These are phyloP conservation scores for Phalaenopsis aphrodite DNA, from an alignment of 106 monocot species.

Conservation along the genomic window DNA sequence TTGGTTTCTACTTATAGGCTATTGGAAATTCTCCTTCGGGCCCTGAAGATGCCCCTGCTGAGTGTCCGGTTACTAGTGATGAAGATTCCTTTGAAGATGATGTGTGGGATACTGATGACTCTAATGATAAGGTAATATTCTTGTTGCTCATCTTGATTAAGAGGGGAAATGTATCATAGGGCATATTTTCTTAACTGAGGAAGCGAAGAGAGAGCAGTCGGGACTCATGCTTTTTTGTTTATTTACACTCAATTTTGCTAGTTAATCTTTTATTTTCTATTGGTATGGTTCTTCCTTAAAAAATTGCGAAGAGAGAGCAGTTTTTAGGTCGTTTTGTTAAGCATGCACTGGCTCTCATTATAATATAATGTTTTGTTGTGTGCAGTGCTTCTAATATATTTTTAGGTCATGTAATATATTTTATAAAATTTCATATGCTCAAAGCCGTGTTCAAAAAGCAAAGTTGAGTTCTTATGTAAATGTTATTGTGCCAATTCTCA, in stretches of 20 bases:
- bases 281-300: not conserved
- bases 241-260: not conserved
- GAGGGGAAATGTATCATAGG: not conserved
- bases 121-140: constrained; percentile 5
- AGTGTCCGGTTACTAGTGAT: not conserved
- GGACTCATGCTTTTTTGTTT: not conserved
- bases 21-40: not conserved
- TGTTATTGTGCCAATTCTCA: not conserved
- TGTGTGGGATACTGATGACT: not conserved
- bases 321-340: not conserved
- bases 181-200: not conserved
- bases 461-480: not conserved
- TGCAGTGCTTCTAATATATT: not conserved
- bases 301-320: not conserved
- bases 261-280: not conserved
- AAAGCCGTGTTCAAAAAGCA: not conserved
- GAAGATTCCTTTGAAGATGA: constrained; percentile 2
- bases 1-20: not conserved
- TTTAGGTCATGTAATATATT: not conserved
- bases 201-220: not conserved
- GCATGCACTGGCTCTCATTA: not conserved
- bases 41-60: not conserved
- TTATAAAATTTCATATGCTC: not conserved
- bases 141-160: not conserved
- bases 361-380: not conserved